Percentiles rank a stretch among this genome's conserved stretches.
These are phyloP conservation scores for Pseudonitzschia delicatissima DNA, from an alignment of 108 stramenopile genomes.

Conservation along the genomic window DNA sequence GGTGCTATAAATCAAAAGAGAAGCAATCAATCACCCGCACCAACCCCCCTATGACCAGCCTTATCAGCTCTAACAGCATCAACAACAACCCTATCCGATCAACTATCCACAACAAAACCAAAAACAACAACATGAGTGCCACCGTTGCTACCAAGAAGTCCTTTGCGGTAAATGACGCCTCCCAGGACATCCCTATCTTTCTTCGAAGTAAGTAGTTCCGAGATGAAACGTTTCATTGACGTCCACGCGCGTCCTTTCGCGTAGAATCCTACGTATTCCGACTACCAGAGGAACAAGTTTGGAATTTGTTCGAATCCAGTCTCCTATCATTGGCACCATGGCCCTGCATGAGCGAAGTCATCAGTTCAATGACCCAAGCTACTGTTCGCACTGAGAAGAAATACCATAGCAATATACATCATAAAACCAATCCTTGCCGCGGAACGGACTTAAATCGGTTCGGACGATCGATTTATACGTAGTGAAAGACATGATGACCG, in stretches of 20 bases:
- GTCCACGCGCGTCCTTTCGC: background rate
- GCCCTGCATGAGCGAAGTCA: no score
- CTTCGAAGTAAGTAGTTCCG: conserved; percentile 44
- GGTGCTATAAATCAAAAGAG: no score
- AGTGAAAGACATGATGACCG: no score
- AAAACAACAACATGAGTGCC: background rate
- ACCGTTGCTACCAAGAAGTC: background rate
- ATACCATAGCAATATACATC: no score
- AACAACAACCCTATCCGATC: background rate
- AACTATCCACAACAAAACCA: background rate
- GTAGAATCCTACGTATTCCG: conserved; percentile 31
- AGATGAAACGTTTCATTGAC: background rate
- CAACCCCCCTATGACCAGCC: no score
- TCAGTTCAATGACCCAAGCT: no score
- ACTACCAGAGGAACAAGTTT: conserved; percentile 8
- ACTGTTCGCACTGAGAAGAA: no score
- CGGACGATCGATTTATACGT: no score
- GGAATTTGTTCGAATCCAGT: background rate
- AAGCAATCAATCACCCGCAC: no score
- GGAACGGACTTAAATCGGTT: no score
- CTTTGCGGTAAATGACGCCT: conserved; percentile 22
- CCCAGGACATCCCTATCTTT: conserved; percentile 51
- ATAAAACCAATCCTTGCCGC: no score
- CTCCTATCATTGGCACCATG: background rate
- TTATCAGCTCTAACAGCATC: background rate